Percentiles rank a stretch among this genome's conserved stretches.
Evolutionary conservation across 805 yeast species (phyloP).

Genomic region (Pichia thaimueangensis): DNA sequence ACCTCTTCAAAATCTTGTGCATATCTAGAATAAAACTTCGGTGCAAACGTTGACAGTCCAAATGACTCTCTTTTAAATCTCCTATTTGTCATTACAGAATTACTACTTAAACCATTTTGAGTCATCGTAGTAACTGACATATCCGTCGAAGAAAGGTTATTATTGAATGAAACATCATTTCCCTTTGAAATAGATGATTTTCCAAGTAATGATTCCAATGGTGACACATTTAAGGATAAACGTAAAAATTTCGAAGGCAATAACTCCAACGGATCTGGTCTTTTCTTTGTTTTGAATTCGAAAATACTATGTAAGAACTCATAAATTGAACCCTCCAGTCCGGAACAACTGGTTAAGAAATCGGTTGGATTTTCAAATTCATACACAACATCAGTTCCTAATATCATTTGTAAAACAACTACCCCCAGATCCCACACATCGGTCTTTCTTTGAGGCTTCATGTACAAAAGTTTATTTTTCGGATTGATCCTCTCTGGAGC

Average conservation of each 20-base stretch:
- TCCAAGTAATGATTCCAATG: conserved; percentile 15
- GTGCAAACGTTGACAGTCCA: conserved; percentile 16
- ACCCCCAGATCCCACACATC: conserved; percentile 95
- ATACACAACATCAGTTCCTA: conserved; percentile 50
- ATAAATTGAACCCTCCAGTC: conserved; percentile 47
- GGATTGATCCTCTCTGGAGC: conserved; percentile 65
- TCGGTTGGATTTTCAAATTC: conserved; percentile 56
- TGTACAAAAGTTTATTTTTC: conserved; percentile 21
- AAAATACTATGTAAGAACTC: conserved; percentile 66
- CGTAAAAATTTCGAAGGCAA: conserved; percentile 79
- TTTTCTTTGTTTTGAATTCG: conserved; percentile 54
- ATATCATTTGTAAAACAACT: conserved; percentile 56
- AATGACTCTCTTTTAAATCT: conserved; percentile 27
- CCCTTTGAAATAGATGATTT: neutral
- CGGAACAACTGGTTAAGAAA: conserved; percentile 39
- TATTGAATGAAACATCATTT: neutral
- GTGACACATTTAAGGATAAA: conserved; percentile 46
- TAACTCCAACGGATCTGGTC: conserved; percentile 81
- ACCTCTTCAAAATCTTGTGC: conserved; percentile 93
- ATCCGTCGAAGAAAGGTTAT: neutral
- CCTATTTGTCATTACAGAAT: neutral
- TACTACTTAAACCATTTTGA: neutral
- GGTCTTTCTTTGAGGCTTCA: conserved; percentile 64
- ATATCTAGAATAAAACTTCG: conserved; percentile 55
- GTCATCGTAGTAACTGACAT: neutral